Conservation (phyloP, 805 yeast genomes). For the Candida yuanshanica region DNA sequence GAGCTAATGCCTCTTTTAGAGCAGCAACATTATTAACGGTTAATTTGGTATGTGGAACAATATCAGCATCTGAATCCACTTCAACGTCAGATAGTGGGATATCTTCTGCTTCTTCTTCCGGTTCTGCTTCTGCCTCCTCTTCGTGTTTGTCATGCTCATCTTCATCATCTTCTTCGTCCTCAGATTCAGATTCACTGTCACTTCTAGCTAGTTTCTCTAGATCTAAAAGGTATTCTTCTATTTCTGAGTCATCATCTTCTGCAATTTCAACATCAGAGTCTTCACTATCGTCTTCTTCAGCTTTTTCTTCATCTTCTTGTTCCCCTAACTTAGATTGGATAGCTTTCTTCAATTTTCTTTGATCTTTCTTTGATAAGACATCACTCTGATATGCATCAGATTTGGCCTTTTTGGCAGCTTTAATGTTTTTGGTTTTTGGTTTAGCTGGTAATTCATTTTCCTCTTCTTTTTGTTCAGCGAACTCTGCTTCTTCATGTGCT, state of each 20-base stretch:
- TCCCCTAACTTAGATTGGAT: constrained; percentile 16
- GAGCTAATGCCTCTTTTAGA: constrained; percentile 57
- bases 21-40: constrained; percentile 90
- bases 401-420: constrained; percentile 5
- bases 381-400: constrained; percentile 40
- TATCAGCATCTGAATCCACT: constrained; percentile 89
- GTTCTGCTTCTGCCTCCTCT: constrained; percentile 39
- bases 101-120: constrained; percentile 64
- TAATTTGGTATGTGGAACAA: constrained; percentile 85
- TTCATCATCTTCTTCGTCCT: constrained; percentile 29
- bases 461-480: constrained; percentile 7
- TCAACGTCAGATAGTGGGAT: constrained; percentile 88
- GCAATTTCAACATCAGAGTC: constrained; percentile 34
- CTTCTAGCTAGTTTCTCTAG: constrained; percentile 51
- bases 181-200: constrained; percentile 35
- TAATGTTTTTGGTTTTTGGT: background rate
- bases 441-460: constrained; percentile 8
- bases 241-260: constrained; percentile 40
- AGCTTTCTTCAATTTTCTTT: constrained; percentile 51
- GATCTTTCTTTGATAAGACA: constrained; percentile 57
- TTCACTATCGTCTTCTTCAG: constrained; percentile 19
- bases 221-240: constrained; percentile 41
- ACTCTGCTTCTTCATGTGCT: constrained; percentile 13
- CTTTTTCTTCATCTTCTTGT: constrained; percentile 19
- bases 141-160: constrained; percentile 35